phyloP scores from a whole-genome alignment of 345 rosid genomes.

The Populus nigra region DNA sequence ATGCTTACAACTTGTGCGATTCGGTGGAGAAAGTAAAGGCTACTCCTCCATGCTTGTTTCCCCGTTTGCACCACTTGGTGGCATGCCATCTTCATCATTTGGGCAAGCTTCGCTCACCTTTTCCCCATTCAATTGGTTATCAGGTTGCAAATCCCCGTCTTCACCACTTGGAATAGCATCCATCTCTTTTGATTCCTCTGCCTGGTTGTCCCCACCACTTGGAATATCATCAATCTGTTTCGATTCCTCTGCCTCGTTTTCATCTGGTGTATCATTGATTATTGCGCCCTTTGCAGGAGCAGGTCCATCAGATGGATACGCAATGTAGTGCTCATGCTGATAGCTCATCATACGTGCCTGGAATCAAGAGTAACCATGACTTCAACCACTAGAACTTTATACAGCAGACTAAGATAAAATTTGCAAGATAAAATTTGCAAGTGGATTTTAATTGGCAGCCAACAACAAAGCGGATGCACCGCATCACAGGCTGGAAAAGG shows the following conservation, averaged over 20 bases:
- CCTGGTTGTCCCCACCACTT: constrained; percentile 25
- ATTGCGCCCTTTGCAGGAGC: constrained; percentile 31
- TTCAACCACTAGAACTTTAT: neutral
- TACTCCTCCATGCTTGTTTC: constrained; percentile 20
- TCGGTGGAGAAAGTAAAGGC: neutral
- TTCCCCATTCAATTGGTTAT: constrained; percentile 18
- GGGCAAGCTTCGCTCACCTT: constrained; percentile 17
- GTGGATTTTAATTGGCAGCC: neutral
- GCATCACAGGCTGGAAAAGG: too few species aligned
- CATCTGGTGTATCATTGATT: constrained; percentile 10
- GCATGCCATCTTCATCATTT: constrained; percentile 4
- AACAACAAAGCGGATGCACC: too few species aligned
- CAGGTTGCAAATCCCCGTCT: constrained; percentile 26
- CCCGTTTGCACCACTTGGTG: constrained; percentile 19
- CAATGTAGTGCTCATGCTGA: constrained; percentile 43
- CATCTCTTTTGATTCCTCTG: constrained; percentile 32
- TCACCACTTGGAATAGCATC: constrained; percentile 28
- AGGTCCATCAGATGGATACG: constrained; percentile 38
- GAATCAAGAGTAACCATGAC: neutral
- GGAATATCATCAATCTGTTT: constrained; percentile 26
- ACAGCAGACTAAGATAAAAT: too few species aligned
- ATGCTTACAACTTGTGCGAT: neutral
- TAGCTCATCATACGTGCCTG: constrained; percentile 51
- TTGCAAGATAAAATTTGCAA: neutral
- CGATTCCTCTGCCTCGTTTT: constrained; percentile 29